A percentile compares a stretch with the other conserved stretches of the same genome.
These are phyloP conservation scores for Clonostachys sp. DNA, from an alignment of 2,329 filamentous ascomycete species.

Conservation along the genomic window DNA sequence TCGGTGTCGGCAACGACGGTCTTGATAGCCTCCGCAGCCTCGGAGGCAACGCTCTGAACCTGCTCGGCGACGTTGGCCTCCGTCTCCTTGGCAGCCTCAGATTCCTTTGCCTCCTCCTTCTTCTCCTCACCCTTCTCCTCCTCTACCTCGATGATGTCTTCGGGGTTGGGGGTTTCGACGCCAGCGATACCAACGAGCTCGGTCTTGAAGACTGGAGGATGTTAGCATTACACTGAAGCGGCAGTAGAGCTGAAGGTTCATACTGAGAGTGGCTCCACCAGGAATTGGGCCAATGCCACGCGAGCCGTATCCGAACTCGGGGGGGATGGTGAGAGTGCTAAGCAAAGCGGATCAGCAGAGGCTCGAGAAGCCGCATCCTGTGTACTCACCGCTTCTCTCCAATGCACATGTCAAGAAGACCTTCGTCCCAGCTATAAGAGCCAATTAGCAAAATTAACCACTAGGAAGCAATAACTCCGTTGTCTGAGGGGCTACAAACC, in stretches of 20 bases:
- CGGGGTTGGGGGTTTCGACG: slow-evolving; percentile 39
- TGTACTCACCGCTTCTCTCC: slow-evolving; percentile 70
- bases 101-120: slow-evolving; percentile 9
- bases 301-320: slow-evolving; percentile 77
- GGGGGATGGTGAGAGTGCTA: slow-evolving; percentile 83
- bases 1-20: slow-evolving; percentile 50
- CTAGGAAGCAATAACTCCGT: neutral
- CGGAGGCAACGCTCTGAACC: slow-evolving; percentile 37
- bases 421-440: slow-evolving; percentile 73
- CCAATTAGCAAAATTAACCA: neutral
- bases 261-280: slow-evolving; percentile 71
- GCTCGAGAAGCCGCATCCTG: neutral
- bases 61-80: slow-evolving; percentile 30
- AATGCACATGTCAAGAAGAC: slow-evolving; percentile 89
- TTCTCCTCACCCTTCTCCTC: slow-evolving; percentile 12
- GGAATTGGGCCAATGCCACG: slow-evolving; percentile 78
- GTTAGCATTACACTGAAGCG: neutral
- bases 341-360: slow-evolving; percentile 5
- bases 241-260: slow-evolving; percentile 13
- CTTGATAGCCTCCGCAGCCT: slow-evolving; percentile 47
- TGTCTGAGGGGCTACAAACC: slow-evolving; percentile 45
- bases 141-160: slow-evolving; percentile 5
- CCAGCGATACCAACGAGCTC: slow-evolving; percentile 82
- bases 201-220: slow-evolving; percentile 73
- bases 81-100: slow-evolving; percentile 13